Base-by-base conservation (phyloP, 768 basidiomycete species). In the Boletus sp. region DNA sequence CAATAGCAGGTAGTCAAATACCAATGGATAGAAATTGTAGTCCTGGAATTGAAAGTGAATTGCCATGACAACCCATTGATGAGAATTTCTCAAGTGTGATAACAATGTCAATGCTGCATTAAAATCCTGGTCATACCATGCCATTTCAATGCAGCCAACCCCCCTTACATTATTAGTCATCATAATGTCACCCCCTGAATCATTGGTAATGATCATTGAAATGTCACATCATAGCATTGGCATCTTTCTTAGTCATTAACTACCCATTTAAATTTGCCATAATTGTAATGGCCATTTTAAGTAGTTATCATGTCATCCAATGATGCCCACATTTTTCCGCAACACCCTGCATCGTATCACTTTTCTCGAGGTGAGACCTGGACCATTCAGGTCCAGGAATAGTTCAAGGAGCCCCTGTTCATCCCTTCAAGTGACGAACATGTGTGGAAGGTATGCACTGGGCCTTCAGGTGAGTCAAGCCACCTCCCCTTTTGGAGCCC, bases 361-460 rank as follows among this genome's bases (percentile, higher is more conserved):
- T n/a, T n/a, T n/a, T n/a, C n/a, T n/a, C n/a, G n/a, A n/a, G n/a
- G n/a, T n/a, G n/a, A n/a, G n/a, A n/a, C n/a, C n/a, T n/a, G n/a
- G n/a, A n/a, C n/a, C n/a, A n/a, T n/a, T n/a, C n/a, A n/a, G n/a
- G n/a, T n/a, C n/a, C n/a, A n/a, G n/a, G n/a, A n/a, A n/a, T n/a
- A n/a, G n/a, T n/a, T n/a, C n/a, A n/a, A n/a, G n/a, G n/a, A n/a
- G n/a, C n/a, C n/a, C n/a, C n/a, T n/a, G n/a, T n/a, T n/a, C n/a
- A n/a, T n/a, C n/a, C n/a, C n/a, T n/a, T n/a, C n/a, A 33, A n/a
- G 36, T 12, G 24, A 17, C 9, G 30, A 41, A 14, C 28, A 87
- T 87, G 86, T 87, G 86, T 58, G 86, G 86, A 45, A 78, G 86
- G 52, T 87, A 82, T 68, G 77, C 85, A 8, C 73, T 87, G 2